phyloP scores from a whole-genome alignment of 768 basidiomycete genomes.

The Ephemerocybe angulata region DNA sequence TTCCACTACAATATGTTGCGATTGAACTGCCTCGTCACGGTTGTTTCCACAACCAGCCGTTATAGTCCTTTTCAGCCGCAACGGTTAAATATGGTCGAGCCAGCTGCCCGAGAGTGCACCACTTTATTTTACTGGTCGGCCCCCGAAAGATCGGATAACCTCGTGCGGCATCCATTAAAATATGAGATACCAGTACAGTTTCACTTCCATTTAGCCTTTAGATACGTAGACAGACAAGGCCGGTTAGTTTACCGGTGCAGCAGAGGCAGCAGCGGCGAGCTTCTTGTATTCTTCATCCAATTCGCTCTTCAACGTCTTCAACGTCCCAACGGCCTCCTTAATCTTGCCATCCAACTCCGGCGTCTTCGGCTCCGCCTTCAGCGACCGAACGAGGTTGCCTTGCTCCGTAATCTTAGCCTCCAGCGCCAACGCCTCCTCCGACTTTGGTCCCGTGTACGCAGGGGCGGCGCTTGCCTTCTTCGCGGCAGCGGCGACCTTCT shows the following conservation, averaged over 20 bases:
- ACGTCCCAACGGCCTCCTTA: conserved; percentile 53
- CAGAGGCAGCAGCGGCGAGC: conserved; percentile 5
- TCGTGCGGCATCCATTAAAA: too few species aligned
- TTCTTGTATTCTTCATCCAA: conserved; percentile 27
- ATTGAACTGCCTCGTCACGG: too few species aligned
- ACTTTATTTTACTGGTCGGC: too few species aligned
- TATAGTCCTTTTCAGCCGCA: too few species aligned
- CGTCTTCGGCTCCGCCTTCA: conserved; percentile 65
- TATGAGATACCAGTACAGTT: neutral
- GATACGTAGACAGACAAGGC: too few species aligned
- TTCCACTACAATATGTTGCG: too few species aligned
- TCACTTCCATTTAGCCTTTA: too few species aligned
- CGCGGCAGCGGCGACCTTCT: conserved; percentile 52
- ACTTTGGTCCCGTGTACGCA: conserved; percentile 53
- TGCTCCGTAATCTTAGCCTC: conserved; percentile 76
- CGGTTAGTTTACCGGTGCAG: too few species aligned
- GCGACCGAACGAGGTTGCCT: conserved; percentile 63
- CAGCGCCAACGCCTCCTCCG: conserved; percentile 65
- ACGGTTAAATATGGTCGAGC: too few species aligned
- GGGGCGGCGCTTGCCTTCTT: conserved; percentile 42
- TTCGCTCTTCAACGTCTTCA: conserved; percentile 66
- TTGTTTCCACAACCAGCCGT: too few species aligned
- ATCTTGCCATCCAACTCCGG: conserved; percentile 60
- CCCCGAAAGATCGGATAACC: too few species aligned
- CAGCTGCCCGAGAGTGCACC: too few species aligned